Evolutionary conservation across 805 yeast species (phyloP).

Genomic region (Metschnikowia orientalis): DNA sequence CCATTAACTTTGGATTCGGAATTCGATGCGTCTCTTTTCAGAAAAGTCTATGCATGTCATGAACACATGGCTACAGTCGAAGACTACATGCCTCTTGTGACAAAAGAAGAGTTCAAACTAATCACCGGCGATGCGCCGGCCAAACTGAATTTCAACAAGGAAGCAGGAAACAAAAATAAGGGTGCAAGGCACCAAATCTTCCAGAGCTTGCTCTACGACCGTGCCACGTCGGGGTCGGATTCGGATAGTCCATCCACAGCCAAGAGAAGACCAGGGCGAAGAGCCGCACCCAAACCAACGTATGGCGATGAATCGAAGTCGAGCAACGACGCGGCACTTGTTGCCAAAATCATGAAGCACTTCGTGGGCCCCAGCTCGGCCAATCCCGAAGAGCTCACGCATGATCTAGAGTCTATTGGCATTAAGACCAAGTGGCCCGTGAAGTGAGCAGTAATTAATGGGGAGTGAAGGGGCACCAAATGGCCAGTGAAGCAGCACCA

Average conservation of each 20-base stretch:
- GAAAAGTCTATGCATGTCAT: conserved; percentile 9
- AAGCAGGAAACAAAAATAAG: conserved; percentile 15
- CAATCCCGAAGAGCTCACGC: conserved; percentile 28
- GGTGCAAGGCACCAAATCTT: conserved; percentile 37
- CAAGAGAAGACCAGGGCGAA: conserved; percentile 37
- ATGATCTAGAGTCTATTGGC: conserved; percentile 37
- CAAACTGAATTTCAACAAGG: conserved; percentile 21
- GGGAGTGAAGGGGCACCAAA: too few relatives aligned
- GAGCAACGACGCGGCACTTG: conserved; percentile 33
- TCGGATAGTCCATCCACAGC: conserved; percentile 15
- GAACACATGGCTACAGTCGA: conserved; percentile 23
- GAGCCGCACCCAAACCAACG: conserved; percentile 23
- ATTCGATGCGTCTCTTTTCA: conserved; percentile 12
- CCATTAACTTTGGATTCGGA: conserved; percentile 5
- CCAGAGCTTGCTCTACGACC: conserved; percentile 37
- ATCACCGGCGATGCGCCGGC: conserved; percentile 38
- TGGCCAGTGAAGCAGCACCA: too few relatives aligned
- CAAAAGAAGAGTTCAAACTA: conserved; percentile 34
- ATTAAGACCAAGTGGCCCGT: conserved; percentile 34
- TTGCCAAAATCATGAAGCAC: conserved; percentile 42
- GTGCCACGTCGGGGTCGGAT: conserved; percentile 38
- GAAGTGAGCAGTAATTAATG: conserved; percentile 1
- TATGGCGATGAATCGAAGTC: conserved; percentile 18
- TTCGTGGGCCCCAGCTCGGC: conserved; percentile 38
- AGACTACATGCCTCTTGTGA: conserved; percentile 41